Conservation (phyloP, 495 filamentous ascomycete genomes). For the Penicillium subrubescens region DNA sequence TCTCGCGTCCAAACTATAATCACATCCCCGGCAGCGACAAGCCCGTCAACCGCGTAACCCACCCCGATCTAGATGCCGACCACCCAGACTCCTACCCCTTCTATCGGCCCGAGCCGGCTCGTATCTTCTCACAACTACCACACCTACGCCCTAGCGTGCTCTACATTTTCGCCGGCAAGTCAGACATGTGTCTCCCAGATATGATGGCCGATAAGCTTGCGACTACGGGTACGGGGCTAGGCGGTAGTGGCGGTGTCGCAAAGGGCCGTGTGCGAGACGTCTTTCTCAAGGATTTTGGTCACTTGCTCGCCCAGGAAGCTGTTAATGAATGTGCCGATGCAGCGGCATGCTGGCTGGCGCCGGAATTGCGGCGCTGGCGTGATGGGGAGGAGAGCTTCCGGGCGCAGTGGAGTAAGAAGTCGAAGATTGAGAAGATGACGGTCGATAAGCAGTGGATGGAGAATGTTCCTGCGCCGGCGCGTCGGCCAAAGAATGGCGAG, state of each 20-base stretch:
- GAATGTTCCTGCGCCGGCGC: constrained; percentile 46
- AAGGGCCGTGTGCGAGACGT: constrained; percentile 72
- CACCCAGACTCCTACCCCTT: constrained; percentile 57
- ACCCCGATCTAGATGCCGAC: constrained; percentile 49
- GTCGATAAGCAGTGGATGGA: constrained; percentile 59
- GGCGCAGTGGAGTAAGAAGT: constrained; percentile 52
- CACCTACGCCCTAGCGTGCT: constrained; percentile 75
- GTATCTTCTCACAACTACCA: constrained; percentile 65
- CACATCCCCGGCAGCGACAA: constrained; percentile 36
- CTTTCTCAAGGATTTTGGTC: constrained; percentile 67
- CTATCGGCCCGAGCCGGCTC: constrained; percentile 71
- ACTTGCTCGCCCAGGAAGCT: constrained; percentile 83
- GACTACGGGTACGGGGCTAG: constrained; percentile 48
- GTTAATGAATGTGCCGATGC: constrained; percentile 65
- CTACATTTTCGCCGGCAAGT: constrained; percentile 75
- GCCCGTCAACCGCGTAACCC: constrained; percentile 44
- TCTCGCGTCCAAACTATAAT: constrained; percentile 56
- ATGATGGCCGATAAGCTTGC: constrained; percentile 49
- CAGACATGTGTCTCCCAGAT: constrained; percentile 59
- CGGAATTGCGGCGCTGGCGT: constrained; percentile 65
- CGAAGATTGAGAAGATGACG: constrained; percentile 56
- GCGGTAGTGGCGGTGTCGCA: constrained; percentile 51
- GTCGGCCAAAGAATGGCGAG: constrained; percentile 36
- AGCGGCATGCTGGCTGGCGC: constrained; percentile 61
- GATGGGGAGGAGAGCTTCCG: constrained; percentile 62